A percentile compares a stretch with the other conserved stretches of the same genome.
These are phyloP conservation scores for Beta lomatogona DNA, from an alignment of 179 eudicot species.

Conservation along the genomic window DNA sequence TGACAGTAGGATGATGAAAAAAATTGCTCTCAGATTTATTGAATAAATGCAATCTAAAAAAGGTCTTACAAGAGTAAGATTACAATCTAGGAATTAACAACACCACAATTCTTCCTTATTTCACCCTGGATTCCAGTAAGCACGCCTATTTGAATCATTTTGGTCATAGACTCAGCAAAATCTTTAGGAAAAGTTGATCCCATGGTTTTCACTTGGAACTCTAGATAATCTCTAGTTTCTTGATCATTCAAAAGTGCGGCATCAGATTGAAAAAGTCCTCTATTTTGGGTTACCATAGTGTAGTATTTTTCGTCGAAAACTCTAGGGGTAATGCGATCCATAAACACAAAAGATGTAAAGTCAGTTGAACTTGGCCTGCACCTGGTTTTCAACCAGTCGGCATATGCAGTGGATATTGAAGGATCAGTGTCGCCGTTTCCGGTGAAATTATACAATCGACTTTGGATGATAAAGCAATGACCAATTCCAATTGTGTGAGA, in stretches of 20 bases:
- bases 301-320: conserved; percentile 48
- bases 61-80: too few relatives aligned
- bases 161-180: conserved; percentile 32
- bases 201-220: conserved; percentile 23
- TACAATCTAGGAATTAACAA: not conserved
- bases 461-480: conserved; percentile 45
- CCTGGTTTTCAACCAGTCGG: conserved; percentile 31
- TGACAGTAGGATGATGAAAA: too few relatives aligned
- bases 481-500: conserved; percentile 59
- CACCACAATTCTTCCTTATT: conserved; percentile 14
- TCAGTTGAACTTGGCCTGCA: conserved; percentile 34
- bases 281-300: conserved; percentile 36
- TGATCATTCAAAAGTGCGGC: conserved; percentile 48
- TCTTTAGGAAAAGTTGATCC: conserved; percentile 42
- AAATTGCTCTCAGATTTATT: not conserved
- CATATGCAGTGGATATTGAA: conserved; percentile 41
- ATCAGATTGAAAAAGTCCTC: conserved; percentile 52
- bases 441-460: conserved; percentile 59
- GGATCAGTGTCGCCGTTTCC: conserved; percentile 60
- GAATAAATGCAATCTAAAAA: too few relatives aligned
- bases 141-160: conserved; percentile 13
- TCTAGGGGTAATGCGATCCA: conserved; percentile 47
- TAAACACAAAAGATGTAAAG: conserved; percentile 28
- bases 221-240: conserved; percentile 34
- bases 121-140: conserved; percentile 17